Conservation (phyloP, 306 rosid genomes). For the Vachellia pachyceras region DNA sequence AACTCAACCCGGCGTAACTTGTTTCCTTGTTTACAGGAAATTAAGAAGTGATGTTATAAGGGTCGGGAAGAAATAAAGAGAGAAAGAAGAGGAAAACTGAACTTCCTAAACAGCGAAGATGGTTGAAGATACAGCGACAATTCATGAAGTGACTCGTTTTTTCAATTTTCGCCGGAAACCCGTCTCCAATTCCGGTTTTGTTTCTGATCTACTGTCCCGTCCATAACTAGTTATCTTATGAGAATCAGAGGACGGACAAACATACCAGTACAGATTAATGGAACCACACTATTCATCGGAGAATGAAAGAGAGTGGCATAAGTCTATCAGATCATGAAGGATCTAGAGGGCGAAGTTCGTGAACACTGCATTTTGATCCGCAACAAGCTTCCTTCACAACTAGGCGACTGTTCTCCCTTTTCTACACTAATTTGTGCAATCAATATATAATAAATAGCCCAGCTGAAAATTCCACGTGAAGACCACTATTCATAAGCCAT, state of each 20-base stretch:
- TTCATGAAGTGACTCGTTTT: conserved; percentile 59
- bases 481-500: no score
- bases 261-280: conserved; percentile 74
- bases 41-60: neutral
- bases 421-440: no score
- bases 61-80: neutral
- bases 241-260: conserved; percentile 73
- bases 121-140: conserved; percentile 51
- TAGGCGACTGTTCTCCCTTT: neutral
- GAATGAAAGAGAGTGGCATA: conserved; percentile 62
- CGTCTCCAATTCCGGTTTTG: neutral
- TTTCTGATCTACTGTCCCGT: neutral
- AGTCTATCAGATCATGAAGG: conserved; percentile 69
- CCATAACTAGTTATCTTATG: conserved; percentile 16
- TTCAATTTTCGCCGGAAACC: neutral
- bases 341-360: conserved; percentile 64
- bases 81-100: neutral
- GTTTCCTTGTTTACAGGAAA: neutral
- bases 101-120: neutral
- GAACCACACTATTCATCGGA: conserved; percentile 78
- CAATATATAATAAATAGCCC: no score
- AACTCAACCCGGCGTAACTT: neutral
- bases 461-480: no score
- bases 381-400: conserved; percentile 36
- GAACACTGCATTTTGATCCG: conserved; percentile 53